Conservation (phyloP, 768 basidiomycete species). For the Pleurotus tuoliensis region DNA sequence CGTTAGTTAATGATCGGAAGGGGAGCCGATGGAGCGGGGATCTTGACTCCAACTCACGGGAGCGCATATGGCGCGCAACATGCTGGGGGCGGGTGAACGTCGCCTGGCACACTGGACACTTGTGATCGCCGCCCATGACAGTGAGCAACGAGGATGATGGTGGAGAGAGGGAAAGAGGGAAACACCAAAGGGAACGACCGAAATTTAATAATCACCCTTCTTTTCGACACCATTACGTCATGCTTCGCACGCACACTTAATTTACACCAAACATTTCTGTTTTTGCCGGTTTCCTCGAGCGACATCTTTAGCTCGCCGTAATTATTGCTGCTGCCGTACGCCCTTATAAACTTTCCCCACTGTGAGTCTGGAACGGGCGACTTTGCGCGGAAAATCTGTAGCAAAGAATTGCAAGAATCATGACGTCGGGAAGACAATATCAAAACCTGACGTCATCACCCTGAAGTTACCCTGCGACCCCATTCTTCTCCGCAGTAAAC, state of each 20-base stretch:
- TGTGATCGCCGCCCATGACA: conserved; percentile 76
- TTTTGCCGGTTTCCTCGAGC: not conserved
- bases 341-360: not conserved
- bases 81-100: conserved; percentile 89
- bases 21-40: conserved; percentile 19
- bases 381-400: not conserved
- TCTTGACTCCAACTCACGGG: conserved; percentile 54
- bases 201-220: not conserved
- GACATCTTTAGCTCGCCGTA: not conserved
- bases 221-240: not conserved
- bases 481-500: not conserved
- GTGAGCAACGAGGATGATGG: not conserved
- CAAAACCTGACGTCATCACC: not conserved
- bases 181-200: not conserved
- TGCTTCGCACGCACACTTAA: not conserved
- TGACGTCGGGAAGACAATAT: not conserved
- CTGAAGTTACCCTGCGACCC: not conserved
- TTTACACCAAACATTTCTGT: not conserved
- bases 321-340: too few relatives aligned
- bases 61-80: conserved; percentile 88
- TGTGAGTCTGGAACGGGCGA: not conserved
- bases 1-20: conserved; percentile 8
- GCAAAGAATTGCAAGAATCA: not conserved
- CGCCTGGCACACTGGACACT: conserved; percentile 82
- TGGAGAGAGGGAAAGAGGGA: not conserved